These are phyloP conservation scores for Coemansia sp. DNA, from an alignment of 192 early-diverging fungal genomes.

Conservation along the genomic window DNA sequence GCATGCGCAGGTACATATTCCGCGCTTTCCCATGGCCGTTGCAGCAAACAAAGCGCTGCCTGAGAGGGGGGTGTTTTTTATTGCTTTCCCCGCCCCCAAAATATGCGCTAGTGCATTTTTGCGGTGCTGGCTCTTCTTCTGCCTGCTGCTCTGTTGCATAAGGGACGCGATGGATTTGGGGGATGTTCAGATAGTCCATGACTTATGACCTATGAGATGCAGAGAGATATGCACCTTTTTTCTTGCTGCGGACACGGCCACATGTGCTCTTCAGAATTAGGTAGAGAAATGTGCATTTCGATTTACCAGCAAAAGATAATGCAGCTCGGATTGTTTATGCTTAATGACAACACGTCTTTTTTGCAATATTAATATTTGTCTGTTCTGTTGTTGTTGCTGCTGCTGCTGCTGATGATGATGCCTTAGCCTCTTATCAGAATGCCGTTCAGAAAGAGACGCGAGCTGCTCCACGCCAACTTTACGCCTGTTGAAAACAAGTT, in stretches of 20 bases:
- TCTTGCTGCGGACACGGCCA: background rate
- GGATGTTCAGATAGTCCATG: background rate
- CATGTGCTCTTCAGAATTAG: background rate
- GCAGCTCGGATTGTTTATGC: background rate
- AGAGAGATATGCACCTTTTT: background rate
- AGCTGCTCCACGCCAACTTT: slow-evolving; percentile 71
- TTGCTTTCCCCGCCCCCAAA: slow-evolving; percentile 2
- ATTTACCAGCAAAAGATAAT: background rate
- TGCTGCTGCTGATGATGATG: no score
- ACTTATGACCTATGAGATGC: background rate
- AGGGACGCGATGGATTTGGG: background rate
- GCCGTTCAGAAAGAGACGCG: slow-evolving; percentile 74
- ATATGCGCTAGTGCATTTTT: slow-evolving; percentile 6
- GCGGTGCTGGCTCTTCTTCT: background rate
- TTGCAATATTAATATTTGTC: background rate
- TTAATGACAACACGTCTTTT: background rate
- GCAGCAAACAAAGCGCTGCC: background rate
- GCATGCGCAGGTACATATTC: slow-evolving; percentile 4
- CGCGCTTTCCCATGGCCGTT: background rate
- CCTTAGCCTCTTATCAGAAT: slow-evolving; percentile 71
- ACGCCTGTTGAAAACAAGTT: slow-evolving; percentile 82
- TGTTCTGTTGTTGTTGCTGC: background rate
- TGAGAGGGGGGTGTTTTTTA: background rate
- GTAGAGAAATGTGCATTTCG: background rate
- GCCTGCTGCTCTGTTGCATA: background rate